Base-by-base conservation (phyloP, 2,329 filamentous ascomycete genomes). In the Colletotrichum sublineola region DNA sequence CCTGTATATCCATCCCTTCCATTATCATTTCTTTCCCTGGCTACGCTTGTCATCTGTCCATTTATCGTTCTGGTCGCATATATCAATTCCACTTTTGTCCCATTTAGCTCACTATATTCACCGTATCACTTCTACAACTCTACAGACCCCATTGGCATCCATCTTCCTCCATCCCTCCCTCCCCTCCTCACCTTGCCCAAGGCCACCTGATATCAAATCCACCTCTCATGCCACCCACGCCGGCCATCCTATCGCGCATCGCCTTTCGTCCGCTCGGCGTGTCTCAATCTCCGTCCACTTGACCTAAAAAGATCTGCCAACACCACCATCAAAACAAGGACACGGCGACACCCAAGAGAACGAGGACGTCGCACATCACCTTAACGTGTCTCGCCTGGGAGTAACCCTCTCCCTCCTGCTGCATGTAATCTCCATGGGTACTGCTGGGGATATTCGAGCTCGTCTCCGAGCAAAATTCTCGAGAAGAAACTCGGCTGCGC, bases 381-480 rank as follows among this genome's bases (percentile, higher is more conserved):
- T 31, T 42, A 29, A 12, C 36, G n/a, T 48, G n/a, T 48, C 38
- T 55, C 56, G 31, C 50, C 31, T 36, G 48, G 44, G 48, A 52
- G 48, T 42, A 29, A 44, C 64, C 33, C 52, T 52, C 50, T 68
- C 57, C 38, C 64, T n/a, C 57, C 42, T 44, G 52, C 36, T 52
- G 58, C 55, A 63, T 63, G 58, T 58, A 29, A 71, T 42, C 44
- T 48, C 46, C 40, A 72, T 72, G 69, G 69, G 69, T 53, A 63
- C 69, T 55, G 84, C 83, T 71, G 75, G 77, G 48, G 84, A 86
- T 74, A 77, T 87, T 68, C 83, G 80, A 76, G 82, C 85, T 74
- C 85, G 84, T 74, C 81, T 87, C 76, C 83, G 83, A 78, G 84
- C 84, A 76, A 85, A 82, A 74, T 83, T 87, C 73, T 79, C 83